phyloP scores from a whole-genome alignment of 1,139 yeast species.

The Taiozyma sp. region DNA sequence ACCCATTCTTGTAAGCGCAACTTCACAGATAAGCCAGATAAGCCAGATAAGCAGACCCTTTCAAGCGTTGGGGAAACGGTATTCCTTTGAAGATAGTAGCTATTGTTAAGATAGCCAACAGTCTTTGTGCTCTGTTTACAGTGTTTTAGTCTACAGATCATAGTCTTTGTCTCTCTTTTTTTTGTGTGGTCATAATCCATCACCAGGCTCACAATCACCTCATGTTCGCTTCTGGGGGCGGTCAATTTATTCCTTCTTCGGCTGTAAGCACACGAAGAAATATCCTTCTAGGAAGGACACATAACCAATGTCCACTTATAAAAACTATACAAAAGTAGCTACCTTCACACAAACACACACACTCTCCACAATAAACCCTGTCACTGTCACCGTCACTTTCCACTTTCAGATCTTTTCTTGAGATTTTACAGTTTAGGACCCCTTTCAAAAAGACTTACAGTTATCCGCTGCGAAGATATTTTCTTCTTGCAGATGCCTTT shows the following conservation, averaged over 20 bases:
- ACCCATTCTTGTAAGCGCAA: not conserved
- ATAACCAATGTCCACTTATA: no score
- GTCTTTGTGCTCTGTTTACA: not conserved
- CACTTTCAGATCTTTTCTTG: not conserved
- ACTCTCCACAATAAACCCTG: no score
- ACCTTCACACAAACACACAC: no score
- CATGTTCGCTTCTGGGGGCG: not conserved
- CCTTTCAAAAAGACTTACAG: not conserved
- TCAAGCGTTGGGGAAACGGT: not conserved
- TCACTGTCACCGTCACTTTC: not conserved
- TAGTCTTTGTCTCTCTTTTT: no score
- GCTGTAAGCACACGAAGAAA: no score
- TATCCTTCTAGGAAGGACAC: no score
- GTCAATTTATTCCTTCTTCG: no score
- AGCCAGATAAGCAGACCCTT: not conserved
- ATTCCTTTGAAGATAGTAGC: not conserved
- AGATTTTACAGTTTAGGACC: not conserved
- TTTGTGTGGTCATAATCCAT: not conserved
- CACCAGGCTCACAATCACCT: not conserved
- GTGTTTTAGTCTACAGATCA: no score
- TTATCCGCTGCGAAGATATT: not conserved
- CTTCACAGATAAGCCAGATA: not conserved
- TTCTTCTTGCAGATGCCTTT: not conserved
- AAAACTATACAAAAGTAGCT: no score
- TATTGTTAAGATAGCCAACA: not conserved